Percentiles rank a stretch among this genome's conserved stretches.
Evolutionary conservation across 2,329 filamentous ascomycete genomes (phyloP).

Genomic region (Setomelanomma holmii): DNA sequence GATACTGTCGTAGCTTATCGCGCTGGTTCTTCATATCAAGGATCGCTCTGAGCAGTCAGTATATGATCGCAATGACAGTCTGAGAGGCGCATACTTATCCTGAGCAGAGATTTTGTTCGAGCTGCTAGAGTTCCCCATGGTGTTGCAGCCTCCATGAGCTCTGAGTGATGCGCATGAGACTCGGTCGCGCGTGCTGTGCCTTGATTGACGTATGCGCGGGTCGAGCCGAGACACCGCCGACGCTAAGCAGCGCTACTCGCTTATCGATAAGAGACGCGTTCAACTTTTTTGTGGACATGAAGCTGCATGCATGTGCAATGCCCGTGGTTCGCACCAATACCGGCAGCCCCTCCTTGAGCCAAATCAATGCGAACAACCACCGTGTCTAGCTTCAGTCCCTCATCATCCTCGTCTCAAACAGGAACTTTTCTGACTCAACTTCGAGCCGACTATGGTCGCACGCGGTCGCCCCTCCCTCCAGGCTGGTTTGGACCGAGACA

Average conservation of each 20-base stretch:
- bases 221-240: constrained; percentile 1
- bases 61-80: background rate
- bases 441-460: constrained; percentile 37
- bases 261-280: constrained; percentile 41
- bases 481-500: constrained; percentile 54
- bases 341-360: no score
- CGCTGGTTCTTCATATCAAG: constrained; percentile 97
- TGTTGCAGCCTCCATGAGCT: constrained; percentile 37
- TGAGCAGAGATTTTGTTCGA: constrained; percentile 75
- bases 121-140: constrained; percentile 71
- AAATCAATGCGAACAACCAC: no score
- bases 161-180: constrained; percentile 20
- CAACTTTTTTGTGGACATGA: constrained; percentile 34
- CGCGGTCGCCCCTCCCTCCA: constrained; percentile 42
- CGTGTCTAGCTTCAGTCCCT: no score
- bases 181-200: constrained; percentile 22
- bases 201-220: constrained; percentile 30
- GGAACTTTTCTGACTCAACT: no score
- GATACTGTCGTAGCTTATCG: constrained; percentile 96
- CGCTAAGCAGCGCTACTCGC: background rate
- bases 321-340: no score
- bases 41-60: constrained; percentile 72
- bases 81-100: constrained; percentile 72
- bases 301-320: no score
- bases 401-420: background rate